A percentile compares a stretch with the other conserved stretches of the same genome.
These are phyloP conservation scores for Pythium rhizo-oryzae DNA, from an alignment of 352 stramenopile genomes.

Conservation along the genomic window DNA sequence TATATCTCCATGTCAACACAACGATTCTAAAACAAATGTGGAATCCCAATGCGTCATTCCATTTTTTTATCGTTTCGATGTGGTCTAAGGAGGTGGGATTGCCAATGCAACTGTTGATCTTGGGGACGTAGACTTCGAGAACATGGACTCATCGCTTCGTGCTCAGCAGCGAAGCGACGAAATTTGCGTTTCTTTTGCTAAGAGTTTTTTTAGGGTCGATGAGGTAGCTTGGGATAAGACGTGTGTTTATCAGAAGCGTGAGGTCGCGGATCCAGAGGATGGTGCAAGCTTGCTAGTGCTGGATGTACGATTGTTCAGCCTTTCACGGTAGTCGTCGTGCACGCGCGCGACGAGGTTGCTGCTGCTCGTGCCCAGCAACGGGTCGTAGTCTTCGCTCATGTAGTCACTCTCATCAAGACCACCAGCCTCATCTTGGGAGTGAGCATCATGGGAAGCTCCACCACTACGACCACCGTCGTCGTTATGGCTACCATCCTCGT, in stretches of 20 bases:
- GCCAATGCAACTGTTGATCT: conserved; percentile 4
- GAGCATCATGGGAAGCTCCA: conserved; percentile 9
- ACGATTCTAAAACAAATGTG: neutral
- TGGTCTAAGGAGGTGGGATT: conserved; percentile 3
- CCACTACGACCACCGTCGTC: conserved; percentile 27
- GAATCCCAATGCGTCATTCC: neutral
- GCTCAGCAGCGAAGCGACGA: neutral
- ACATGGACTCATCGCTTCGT: neutral
- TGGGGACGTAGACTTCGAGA: conserved; percentile 3
- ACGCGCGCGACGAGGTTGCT: conserved; percentile 69
- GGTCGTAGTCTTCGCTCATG: conserved; percentile 53
- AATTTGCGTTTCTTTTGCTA: conserved; percentile 5
- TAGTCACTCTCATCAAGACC: conserved; percentile 30
- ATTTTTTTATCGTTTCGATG: neutral
- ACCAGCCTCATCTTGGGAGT: conserved; percentile 45
- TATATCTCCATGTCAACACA: neutral
- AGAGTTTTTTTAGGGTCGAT: neutral
- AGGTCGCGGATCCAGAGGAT: conserved; percentile 18
- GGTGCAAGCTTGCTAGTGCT: conserved; percentile 32
- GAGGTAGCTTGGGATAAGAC: neutral
- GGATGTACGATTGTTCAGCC: conserved; percentile 52
- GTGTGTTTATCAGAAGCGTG: conserved; percentile 15
- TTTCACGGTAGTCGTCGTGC: conserved; percentile 77
- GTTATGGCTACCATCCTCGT: conserved; percentile 37
- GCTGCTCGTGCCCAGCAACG: conserved; percentile 51